Conservation (phyloP, 2,329 filamentous ascomycete genomes). For the Hysterium pulicare region DNA sequence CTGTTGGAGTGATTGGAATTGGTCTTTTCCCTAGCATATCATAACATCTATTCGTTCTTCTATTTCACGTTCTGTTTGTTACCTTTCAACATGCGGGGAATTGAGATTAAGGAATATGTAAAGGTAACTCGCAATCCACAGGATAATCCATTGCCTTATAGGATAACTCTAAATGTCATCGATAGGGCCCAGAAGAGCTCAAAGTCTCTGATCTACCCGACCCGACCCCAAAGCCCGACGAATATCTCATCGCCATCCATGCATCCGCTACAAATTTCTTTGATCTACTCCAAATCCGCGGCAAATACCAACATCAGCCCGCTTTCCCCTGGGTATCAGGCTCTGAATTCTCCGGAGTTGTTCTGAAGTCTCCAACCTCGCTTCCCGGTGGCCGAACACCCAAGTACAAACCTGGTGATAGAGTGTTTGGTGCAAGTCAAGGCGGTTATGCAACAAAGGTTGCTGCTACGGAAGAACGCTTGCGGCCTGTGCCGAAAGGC, state of each 20-base stretch:
- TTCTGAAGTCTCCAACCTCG: constrained; percentile 63
- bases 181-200: constrained; percentile 74
- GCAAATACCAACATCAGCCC: constrained; percentile 92
- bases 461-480: constrained; percentile 60
- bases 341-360: constrained; percentile 77
- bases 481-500: constrained; percentile 72
- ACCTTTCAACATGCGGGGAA: constrained; percentile 67
- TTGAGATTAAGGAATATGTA: constrained; percentile 71
- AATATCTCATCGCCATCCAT: constrained; percentile 86
- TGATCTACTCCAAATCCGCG: constrained; percentile 90
- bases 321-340: constrained; percentile 85
- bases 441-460: constrained; percentile 82
- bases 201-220: constrained; percentile 71
- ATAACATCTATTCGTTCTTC: too few relatives aligned
- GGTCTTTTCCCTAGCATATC: too few relatives aligned
- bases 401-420: constrained; percentile 72
- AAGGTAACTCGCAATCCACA: constrained; percentile 49
- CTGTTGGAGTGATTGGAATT: too few relatives aligned
- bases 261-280: constrained; percentile 94
- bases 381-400: constrained; percentile 43
- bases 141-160: background rate
- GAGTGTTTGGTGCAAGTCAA: constrained; percentile 82
- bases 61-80: too few relatives aligned
- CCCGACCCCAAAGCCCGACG: constrained; percentile 64
- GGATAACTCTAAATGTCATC: constrained; percentile 1